Conservation (phyloP, 352 stramenopile species). For the Phytophthora cryptogea region DNA sequence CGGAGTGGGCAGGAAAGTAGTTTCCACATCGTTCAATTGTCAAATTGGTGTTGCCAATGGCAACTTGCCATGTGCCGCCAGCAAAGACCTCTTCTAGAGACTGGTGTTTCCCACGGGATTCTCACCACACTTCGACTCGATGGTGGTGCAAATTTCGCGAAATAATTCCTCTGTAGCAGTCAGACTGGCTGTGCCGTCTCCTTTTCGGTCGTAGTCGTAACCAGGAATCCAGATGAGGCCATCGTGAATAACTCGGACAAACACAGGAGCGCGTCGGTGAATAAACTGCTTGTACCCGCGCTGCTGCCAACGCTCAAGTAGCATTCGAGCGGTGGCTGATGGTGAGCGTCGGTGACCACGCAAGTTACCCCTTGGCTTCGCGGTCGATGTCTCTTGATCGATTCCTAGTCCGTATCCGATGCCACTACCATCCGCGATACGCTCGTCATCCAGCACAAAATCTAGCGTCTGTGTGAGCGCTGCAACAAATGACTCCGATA, state of each 20-base stretch:
- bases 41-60: neutral
- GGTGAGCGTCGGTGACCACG: slow-evolving; percentile 39
- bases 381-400: slow-evolving; percentile 38
- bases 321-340: slow-evolving; percentile 40
- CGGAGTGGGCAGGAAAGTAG: neutral
- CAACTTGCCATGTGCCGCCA: too few species aligned
- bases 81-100: slow-evolving; percentile 1
- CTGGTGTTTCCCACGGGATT: slow-evolving; percentile 3
- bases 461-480: slow-evolving; percentile 48
- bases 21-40: neutral
- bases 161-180: slow-evolving; percentile 30
- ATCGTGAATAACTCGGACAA: slow-evolving; percentile 68
- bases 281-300: slow-evolving; percentile 81
- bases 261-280: slow-evolving; percentile 67
- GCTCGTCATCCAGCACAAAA: slow-evolving; percentile 75
- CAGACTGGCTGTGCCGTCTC: slow-evolving; percentile 27
- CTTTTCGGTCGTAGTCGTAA: slow-evolving; percentile 76
- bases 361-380: slow-evolving; percentile 18
- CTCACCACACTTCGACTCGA: slow-evolving; percentile 27
- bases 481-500: slow-evolving; percentile 33
- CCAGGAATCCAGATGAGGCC: slow-evolving; percentile 77
- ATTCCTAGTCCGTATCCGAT: slow-evolving; percentile 77
- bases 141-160: slow-evolving; percentile 29
- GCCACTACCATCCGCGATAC: slow-evolving; percentile 60
- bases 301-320: slow-evolving; percentile 49